Evolutionary conservation across 140 eudicot genomes (phyloP).

Genomic region (Anethum foeniculum): DNA sequence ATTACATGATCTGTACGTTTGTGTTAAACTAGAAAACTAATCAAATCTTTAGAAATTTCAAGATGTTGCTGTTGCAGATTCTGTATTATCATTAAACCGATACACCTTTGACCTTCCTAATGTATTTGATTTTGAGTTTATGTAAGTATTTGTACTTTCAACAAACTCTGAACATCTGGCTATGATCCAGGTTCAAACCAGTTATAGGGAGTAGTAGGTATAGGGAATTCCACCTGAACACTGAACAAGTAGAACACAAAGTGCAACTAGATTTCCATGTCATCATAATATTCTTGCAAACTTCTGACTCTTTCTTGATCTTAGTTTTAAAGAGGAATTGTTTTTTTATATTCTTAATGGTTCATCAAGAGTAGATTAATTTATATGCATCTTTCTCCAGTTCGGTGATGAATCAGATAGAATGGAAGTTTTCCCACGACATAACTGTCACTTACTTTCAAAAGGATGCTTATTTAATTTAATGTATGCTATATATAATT

Average conservation of each 20-base stretch:
- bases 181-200: background rate
- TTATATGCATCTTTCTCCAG: background rate
- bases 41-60: background rate
- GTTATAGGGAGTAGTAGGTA: background rate
- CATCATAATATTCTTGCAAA: background rate
- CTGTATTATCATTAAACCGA: background rate
- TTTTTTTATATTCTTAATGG: background rate
- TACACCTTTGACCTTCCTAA: background rate
- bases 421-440: background rate
- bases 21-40: background rate
- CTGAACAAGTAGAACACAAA: background rate
- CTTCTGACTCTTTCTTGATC: background rate
- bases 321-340: background rate
- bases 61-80: background rate
- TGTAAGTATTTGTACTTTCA: background rate
- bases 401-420: background rate
- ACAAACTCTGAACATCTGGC: background rate
- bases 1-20: background rate
- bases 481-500: background rate
- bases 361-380: background rate
- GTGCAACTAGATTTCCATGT: background rate
- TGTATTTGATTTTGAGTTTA: background rate
- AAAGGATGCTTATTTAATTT: background rate
- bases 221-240: background rate
- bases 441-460: background rate